These are phyloP conservation scores for Cordyceps militaris DNA, from an alignment of 2,329 filamentous ascomycete genomes.

Conservation along the genomic window DNA sequence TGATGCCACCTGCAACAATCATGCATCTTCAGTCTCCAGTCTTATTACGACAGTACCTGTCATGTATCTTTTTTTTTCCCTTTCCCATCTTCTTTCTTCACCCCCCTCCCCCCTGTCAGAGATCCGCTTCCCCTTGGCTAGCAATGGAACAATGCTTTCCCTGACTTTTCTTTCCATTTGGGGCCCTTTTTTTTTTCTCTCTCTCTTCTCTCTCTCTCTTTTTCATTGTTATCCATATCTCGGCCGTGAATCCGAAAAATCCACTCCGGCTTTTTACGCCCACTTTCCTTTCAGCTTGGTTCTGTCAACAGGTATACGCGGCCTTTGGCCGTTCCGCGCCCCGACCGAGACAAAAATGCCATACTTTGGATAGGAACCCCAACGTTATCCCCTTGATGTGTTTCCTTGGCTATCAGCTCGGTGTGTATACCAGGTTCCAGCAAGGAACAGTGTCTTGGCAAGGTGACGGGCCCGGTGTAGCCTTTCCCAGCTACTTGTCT, in stretches of 20 bases:
- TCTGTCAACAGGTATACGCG: background rate
- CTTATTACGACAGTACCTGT: background rate
- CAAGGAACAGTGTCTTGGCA: background rate
- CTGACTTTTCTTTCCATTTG: background rate
- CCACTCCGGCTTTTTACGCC: background rate
- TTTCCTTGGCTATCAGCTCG: background rate
- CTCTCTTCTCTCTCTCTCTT: too few relatives aligned
- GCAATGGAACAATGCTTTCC: background rate
- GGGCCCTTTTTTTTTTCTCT: background rate
- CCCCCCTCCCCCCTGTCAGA: background rate
- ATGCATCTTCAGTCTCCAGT: background rate
- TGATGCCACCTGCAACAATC: background rate
- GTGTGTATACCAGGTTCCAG: background rate
- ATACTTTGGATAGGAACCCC: background rate
- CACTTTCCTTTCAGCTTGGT: background rate
- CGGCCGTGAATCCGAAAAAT: background rate
- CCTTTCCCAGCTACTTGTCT: too few relatives aligned
- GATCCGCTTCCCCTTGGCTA: background rate
- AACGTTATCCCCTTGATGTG: background rate
- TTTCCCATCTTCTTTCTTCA: background rate
- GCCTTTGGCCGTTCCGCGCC: background rate
- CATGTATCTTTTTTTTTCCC: slow-evolving; percentile 3
- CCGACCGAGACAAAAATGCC: background rate
- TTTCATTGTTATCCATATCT: background rate
- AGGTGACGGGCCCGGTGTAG: too few relatives aligned